phyloP scores from a whole-genome alignment of 2,329 filamentous ascomycete genomes.

The Fusarium sp. region DNA sequence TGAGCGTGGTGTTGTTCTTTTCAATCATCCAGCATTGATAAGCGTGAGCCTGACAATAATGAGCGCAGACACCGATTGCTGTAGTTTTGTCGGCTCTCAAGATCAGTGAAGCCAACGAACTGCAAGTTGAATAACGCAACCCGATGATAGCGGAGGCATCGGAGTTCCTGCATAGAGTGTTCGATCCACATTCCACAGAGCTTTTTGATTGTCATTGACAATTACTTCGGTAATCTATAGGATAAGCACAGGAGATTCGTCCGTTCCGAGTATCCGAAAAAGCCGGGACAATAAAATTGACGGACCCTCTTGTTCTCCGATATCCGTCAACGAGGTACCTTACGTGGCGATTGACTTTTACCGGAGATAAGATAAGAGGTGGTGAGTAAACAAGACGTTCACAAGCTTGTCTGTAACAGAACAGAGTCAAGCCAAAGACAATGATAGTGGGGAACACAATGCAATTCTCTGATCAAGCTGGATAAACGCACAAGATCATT shows the following conservation, averaged over 20 bases:
- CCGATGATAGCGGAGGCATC: neutral
- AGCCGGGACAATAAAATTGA: neutral
- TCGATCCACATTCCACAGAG: no score
- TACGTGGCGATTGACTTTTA: neutral
- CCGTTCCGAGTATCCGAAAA: neutral
- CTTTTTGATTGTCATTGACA: neutral
- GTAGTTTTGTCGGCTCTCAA: neutral
- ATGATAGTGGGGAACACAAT: neutral
- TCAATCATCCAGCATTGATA: rapidly evolving
- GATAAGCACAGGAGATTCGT: neutral
- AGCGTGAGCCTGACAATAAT: neutral
- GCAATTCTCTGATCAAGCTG: neutral
- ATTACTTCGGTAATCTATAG: neutral
- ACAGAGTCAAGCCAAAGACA: neutral
- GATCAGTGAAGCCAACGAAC: neutral
- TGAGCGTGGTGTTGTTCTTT: neutral
- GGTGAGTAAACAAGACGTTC: neutral
- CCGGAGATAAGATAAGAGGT: neutral
- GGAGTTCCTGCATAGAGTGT: neutral
- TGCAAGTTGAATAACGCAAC: neutral
- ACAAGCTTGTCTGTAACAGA: no score
- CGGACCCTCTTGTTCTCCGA: conserved; percentile 11
- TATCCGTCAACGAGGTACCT: neutral
- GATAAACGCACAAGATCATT: neutral
- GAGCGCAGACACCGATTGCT: neutral